Base-by-base conservation (phyloP, 139 green algal genomes). In the Micromonas commoda region DNA sequence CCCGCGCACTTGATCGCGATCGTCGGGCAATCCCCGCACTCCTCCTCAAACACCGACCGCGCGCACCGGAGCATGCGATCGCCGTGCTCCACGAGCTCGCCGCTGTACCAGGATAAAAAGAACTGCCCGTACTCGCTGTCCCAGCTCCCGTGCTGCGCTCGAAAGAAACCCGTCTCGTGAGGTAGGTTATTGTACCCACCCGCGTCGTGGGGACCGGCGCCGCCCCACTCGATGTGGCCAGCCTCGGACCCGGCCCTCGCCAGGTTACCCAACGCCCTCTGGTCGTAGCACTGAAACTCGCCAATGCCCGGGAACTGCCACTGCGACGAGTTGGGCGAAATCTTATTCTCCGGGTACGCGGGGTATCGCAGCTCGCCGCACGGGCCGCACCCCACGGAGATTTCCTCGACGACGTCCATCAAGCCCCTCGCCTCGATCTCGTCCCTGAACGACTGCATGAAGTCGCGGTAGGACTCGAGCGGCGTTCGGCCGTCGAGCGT, bases 241-340 rank as follows among this genome's bases (percentile, higher is more conserved):
- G 82, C 88, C 5, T 80, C 82, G 4, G 88, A 65, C 3, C 76
- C 82, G 1, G 28, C 39, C 19, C 45, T 38, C 38, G 81, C 76
- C 60, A 98, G 78, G 71, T 88, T 81, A 13, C 71, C 83, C 24
- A 97, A 87, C 94, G 97, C 97, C 86, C 96, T 97, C 77, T 86
- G 85, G 85, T 98, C 94, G 81, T 96, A 97, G 87, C 93, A 98
- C 85, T 99, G 94, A 85, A 97, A 98, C 83, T 98, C 91, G 24
- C 94, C 94, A 19, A 98, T 91, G 19, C 94, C 94, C 2, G 94
- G 94, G 78, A 98, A 98, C 24, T 91, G 86, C 94, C 94, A 98
- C 57, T 78, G 72, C 5, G 54, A 71, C 24, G 52, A 29, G 13
- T 78, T 68, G 24, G 26, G 72, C 24, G 29, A 16, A 26, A 28